A percentile compares a stretch with the other conserved stretches of the same genome.
Evolutionary conservation across 2,329 filamentous ascomycete species (phyloP).

Genomic region (Plectosphaerella cucumerina): DNA sequence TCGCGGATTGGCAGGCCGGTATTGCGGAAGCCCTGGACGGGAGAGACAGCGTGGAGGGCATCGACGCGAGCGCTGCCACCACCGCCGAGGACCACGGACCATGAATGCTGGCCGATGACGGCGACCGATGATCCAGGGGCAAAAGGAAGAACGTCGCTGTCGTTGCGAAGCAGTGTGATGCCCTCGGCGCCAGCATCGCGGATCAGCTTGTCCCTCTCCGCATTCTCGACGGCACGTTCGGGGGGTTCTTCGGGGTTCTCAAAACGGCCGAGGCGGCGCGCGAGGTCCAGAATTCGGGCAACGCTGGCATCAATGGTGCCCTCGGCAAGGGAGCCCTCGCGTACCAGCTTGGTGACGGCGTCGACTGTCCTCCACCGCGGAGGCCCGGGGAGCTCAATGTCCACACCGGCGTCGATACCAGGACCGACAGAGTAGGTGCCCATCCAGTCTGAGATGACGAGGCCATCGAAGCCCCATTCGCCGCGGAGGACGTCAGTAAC

Average conservation of each 20-base stretch:
- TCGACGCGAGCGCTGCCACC: neutral
- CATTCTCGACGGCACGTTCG: neutral
- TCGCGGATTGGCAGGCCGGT: neutral
- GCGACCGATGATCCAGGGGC: slow-evolving; percentile 23
- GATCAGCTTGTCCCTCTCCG: slow-evolving; percentile 47
- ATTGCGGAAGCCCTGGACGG: neutral
- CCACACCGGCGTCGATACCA: slow-evolving; percentile 45
- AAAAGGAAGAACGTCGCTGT: slow-evolving; percentile 58
- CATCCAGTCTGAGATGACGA: slow-evolving; percentile 57
- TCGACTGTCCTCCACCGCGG: slow-evolving; percentile 26
- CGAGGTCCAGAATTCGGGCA: slow-evolving; percentile 50
- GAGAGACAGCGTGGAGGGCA: neutral
- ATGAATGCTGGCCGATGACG: neutral
- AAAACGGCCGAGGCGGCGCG: slow-evolving; percentile 51
- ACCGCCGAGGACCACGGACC: neutral
- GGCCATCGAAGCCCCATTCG: slow-evolving; percentile 13
- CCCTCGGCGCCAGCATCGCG: slow-evolving; percentile 63
- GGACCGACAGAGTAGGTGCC: slow-evolving; percentile 52
- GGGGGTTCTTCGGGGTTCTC: slow-evolving; percentile 45
- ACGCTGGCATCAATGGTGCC: slow-evolving; percentile 47
- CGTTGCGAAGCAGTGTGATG: slow-evolving; percentile 73
- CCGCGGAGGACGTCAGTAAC: slow-evolving; percentile 45
- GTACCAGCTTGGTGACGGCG: neutral
- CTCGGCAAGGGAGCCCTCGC: neutral
- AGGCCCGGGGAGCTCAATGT: slow-evolving; percentile 58